phyloP scores from a whole-genome alignment of 164 flowering plant species.

The Nymphaea thermarum region DNA sequence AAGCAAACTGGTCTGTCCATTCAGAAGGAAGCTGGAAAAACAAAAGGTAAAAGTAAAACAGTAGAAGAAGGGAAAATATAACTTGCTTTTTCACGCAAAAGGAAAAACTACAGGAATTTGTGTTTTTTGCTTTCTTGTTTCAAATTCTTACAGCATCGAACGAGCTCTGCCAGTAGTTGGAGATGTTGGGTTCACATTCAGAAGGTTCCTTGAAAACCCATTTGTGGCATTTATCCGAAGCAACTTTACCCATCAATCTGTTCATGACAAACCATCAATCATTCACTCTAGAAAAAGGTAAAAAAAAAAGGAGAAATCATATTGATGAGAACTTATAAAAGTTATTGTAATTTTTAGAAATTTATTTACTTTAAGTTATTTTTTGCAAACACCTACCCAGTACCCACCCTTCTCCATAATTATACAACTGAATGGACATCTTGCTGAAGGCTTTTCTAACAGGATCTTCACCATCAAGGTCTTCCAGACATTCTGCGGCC shows the following conservation, averaged over 20 bases:
- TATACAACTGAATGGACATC: constrained; percentile 97
- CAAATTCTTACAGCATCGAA: constrained; percentile 85
- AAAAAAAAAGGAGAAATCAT: too few species aligned
- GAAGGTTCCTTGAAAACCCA: constrained; percentile 99
- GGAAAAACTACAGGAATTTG: too few species aligned
- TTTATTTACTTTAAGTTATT: too few species aligned
- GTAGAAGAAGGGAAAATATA: too few species aligned
- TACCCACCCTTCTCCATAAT: constrained; percentile 99
- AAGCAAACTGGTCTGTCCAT: constrained; percentile 98
- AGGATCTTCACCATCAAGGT: constrained; percentile 79
- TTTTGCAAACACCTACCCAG: too few species aligned
- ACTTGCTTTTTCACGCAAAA: too few species aligned
- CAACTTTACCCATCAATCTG: constrained; percentile 99
- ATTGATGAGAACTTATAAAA: too few species aligned
- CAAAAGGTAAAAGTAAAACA: too few species aligned
- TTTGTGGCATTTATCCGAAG: constrained; percentile 98
- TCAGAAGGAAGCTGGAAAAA: constrained; percentile 86
- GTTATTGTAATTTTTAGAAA: too few species aligned
- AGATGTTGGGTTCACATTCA: constrained; percentile 86
- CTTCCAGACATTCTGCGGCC: constrained; percentile 56
- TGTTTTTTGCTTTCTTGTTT: too few species aligned
- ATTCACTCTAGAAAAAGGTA: too few species aligned
- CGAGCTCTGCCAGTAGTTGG: constrained; percentile 99
- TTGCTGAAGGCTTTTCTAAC: constrained; percentile 97
- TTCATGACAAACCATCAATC: background rate